These are phyloP conservation scores for Apiotrichum gamsii DNA, from an alignment of 1,284 basidiomycete genomes.

Conservation along the genomic window DNA sequence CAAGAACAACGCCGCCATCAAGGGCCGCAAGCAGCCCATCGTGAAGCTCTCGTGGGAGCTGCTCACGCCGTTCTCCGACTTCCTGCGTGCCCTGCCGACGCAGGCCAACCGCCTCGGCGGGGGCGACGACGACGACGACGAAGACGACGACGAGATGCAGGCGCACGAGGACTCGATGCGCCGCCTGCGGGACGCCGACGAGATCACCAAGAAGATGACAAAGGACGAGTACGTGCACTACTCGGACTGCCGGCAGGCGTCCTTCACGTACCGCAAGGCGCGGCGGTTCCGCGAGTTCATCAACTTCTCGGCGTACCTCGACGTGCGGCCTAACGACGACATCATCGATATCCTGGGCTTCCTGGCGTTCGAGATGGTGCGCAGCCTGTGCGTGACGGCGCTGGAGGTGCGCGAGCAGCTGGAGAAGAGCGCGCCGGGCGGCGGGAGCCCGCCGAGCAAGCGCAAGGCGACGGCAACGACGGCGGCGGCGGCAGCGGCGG, in stretches of 20 bases:
- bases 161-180: conserved; percentile 90
- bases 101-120: conserved; percentile 30
- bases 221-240: conserved; percentile 96
- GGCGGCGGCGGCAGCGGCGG: conserved; percentile 44
- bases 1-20: conserved; percentile 59
- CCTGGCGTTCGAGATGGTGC: conserved; percentile 93
- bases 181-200: conserved; percentile 85
- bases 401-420: conserved; percentile 56
- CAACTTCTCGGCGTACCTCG: conserved; percentile 79
- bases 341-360: conserved; percentile 96
- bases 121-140: conserved; percentile 75
- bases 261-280: conserved; percentile 92
- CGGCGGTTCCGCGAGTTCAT: conserved; percentile 95
- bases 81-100: conserved; percentile 52
- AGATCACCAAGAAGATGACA: conserved; percentile 92
- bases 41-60: conserved; percentile 97
- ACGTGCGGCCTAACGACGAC: conserved; percentile 88
- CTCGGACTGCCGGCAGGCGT: conserved; percentile 92
- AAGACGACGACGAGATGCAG: conserved; percentile 93
- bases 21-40: conserved; percentile 86
- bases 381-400: conserved; percentile 80
- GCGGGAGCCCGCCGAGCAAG: conserved; percentile 15
- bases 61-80: conserved; percentile 80
- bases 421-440: conserved; percentile 19
- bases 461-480: conserved; percentile 23